These are phyloP conservation scores for Rhododendron henanense DNA, from an alignment of 148 eudicot species.

Conservation along the genomic window DNA sequence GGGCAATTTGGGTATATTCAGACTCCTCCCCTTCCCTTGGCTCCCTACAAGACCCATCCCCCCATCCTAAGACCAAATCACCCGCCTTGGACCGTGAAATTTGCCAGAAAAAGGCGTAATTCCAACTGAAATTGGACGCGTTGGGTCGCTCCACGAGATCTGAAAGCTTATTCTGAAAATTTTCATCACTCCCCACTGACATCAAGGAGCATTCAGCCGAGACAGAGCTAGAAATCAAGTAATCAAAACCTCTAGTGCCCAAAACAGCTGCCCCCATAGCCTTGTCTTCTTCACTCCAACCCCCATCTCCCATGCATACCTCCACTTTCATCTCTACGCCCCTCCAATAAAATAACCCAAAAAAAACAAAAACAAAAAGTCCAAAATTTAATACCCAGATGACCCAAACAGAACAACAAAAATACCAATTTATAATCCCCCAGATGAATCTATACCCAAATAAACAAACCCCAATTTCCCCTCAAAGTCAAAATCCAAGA, in stretches of 20 bases:
- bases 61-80: conserved; percentile 85
- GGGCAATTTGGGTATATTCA: conserved; percentile 32
- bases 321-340: conserved; percentile 31
- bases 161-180: conserved; percentile 64
- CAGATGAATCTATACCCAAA: conserved; percentile 1
- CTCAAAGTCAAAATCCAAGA: not conserved
- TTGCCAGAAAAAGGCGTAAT: conserved; percentile 95
- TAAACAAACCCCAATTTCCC: not conserved
- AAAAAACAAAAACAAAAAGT: conserved; percentile 3
- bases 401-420: not conserved
- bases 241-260: conserved; percentile 66
- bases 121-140: conserved; percentile 68
- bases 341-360: not conserved
- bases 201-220: conserved; percentile 65
- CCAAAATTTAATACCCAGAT: conserved; percentile 12
- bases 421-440: not conserved
- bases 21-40: conserved; percentile 72
- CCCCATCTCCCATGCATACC: conserved; percentile 34
- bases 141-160: conserved; percentile 77
- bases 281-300: conserved; percentile 73
- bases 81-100: conserved; percentile 65
- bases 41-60: conserved; percentile 95
- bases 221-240: conserved; percentile 56
- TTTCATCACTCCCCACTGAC: conserved; percentile 55
- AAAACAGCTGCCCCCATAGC: conserved; percentile 62